Conservation (phyloP, 2,329 filamentous ascomycete genomes). For the Aureobasidium mangrovei region DNA sequence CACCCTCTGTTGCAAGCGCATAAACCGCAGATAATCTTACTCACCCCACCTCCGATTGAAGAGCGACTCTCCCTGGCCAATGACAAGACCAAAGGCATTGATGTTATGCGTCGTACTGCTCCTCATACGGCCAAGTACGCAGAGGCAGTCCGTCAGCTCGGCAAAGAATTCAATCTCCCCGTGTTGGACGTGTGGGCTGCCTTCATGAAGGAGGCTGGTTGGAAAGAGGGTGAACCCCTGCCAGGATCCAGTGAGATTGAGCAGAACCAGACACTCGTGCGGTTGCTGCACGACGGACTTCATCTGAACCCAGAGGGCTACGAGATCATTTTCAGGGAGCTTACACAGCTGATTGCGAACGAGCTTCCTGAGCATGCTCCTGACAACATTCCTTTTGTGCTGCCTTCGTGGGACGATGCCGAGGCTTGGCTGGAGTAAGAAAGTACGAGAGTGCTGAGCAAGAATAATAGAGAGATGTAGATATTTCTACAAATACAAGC, state of each 20-base stretch:
- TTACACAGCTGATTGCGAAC: slow-evolving; percentile 43
- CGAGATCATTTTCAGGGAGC: slow-evolving; percentile 44
- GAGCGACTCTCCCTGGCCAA: slow-evolving; percentile 55
- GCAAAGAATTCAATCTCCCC: slow-evolving; percentile 45
- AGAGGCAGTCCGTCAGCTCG: slow-evolving; percentile 56
- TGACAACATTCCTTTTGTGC: slow-evolving; percentile 42
- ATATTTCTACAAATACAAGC: neutral
- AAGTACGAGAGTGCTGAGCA: neutral
- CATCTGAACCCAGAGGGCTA: slow-evolving; percentile 52
- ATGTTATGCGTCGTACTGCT: slow-evolving; percentile 44
- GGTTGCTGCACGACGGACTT: slow-evolving; percentile 49
- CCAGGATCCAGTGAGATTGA: slow-evolving; percentile 50
- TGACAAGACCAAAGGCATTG: slow-evolving; percentile 32
- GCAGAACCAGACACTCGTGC: slow-evolving; percentile 46
- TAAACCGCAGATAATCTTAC: slow-evolving; percentile 58
- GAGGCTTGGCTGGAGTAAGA: slow-evolving; percentile 18
- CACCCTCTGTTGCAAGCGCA: slow-evolving; percentile 64
- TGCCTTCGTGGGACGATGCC: slow-evolving; percentile 45
- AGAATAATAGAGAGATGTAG: neutral
- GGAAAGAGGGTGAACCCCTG: slow-evolving; percentile 42
- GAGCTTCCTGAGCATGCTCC: slow-evolving; percentile 49
- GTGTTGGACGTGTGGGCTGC: slow-evolving; percentile 73
- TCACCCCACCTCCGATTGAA: slow-evolving; percentile 77
- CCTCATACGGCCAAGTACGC: slow-evolving; percentile 55
- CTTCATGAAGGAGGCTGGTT: slow-evolving; percentile 59